Conservation (phyloP, 2,329 filamentous ascomycete genomes). For the Neodidymelliopsis sp. region DNA sequence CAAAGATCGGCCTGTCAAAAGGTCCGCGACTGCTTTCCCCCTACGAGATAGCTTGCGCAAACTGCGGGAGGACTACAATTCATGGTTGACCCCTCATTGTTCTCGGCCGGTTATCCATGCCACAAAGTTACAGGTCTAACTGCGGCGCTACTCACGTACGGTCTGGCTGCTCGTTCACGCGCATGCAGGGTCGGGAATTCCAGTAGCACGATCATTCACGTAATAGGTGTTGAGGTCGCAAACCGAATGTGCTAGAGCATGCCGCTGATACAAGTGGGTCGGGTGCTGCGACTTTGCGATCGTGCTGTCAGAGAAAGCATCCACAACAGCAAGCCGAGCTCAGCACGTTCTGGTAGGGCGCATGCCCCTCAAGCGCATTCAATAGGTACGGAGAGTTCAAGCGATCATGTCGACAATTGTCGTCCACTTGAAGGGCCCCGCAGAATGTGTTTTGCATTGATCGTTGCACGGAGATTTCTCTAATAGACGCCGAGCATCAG, state of each 20-base stretch:
- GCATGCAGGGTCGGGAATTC: constrained; percentile 38
- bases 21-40: constrained; percentile 30
- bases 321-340: constrained; percentile 13
- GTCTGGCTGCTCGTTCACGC: constrained; percentile 34
- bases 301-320: constrained; percentile 17
- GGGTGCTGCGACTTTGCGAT: constrained; percentile 12
- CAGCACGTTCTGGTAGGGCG: constrained; percentile 9
- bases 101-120: constrained; percentile 35
- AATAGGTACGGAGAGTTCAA: constrained; percentile 10
- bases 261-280: constrained; percentile 17
- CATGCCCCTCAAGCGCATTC: constrained; percentile 9
- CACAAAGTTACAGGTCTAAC: constrained; percentile 34
- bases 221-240: not conserved
- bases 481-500: constrained; percentile 44
- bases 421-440: constrained; percentile 13
- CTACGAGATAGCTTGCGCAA: constrained; percentile 34
- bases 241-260: constrained; percentile 5
- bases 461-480: constrained; percentile 43
- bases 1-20: constrained; percentile 26
- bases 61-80: constrained; percentile 34
- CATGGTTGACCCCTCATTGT: constrained; percentile 39
- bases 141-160: constrained; percentile 41
- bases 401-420: constrained; percentile 13
- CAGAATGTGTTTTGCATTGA: constrained; percentile 37
- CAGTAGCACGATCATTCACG: constrained; percentile 3